These are phyloP conservation scores for Digitaria exilis DNA, from an alignment of 202 grass and related monocot genomes.

Conservation along the genomic window DNA sequence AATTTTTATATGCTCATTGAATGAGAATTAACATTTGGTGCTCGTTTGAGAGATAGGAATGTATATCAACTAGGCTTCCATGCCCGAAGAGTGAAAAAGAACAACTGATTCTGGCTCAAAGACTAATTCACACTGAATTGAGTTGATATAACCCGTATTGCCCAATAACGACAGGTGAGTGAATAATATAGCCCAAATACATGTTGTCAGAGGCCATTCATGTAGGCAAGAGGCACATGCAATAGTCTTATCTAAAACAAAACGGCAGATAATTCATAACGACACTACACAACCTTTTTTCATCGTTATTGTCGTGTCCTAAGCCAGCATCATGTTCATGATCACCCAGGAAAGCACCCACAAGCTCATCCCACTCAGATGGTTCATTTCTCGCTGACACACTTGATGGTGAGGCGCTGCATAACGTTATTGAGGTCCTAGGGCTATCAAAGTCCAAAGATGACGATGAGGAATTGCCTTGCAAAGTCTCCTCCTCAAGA, in stretches of 20 bases:
- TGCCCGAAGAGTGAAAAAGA: no score
- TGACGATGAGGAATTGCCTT: not conserved
- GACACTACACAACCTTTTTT: not conserved
- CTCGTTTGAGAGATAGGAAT: no score
- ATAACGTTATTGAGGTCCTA: not conserved
- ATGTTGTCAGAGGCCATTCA: not conserved
- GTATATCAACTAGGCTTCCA: no score
- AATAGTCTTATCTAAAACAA: constrained; percentile 14
- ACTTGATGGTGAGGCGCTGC: not conserved
- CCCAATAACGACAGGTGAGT: no score
- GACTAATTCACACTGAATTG: no score
- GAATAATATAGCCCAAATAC: not conserved
- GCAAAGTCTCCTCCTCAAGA: not conserved
- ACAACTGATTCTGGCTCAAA: no score
- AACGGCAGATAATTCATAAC: not conserved
- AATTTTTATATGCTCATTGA: no score
- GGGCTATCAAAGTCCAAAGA: not conserved
- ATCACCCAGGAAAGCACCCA: not conserved
- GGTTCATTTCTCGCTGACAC: not conserved
- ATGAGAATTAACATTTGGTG: no score
- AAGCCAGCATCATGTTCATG: not conserved
- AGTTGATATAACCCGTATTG: no score
- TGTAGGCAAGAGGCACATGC: not conserved
- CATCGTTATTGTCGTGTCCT: not conserved
- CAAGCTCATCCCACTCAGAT: constrained; percentile 24